Evolutionary conservation across 202 grass and related monocot species (phyloP).

Genomic region (Setaria viridis): DNA sequence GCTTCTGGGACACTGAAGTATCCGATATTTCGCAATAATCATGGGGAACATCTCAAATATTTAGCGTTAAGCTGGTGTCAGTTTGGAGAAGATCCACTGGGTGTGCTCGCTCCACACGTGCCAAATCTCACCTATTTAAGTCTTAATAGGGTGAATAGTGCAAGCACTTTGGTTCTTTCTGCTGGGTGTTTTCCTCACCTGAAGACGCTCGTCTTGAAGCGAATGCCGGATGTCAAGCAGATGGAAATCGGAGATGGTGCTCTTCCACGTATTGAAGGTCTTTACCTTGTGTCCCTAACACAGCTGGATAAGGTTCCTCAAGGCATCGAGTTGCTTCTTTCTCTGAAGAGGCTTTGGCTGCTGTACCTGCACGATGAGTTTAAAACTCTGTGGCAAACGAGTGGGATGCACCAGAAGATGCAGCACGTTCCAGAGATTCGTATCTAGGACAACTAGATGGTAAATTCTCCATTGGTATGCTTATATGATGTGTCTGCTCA

Average conservation of each 20-base stretch:
- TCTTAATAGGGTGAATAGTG: no score
- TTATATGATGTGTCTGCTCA: neutral
- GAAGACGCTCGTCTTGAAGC: constrained; percentile 11
- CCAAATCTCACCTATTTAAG: no score
- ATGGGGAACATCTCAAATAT: neutral
- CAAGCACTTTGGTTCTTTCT: constrained; percentile 24
- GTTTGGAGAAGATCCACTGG: no score
- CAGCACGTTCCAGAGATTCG: constrained; percentile 23
- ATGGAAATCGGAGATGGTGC: constrained; percentile 34
- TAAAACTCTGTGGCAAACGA: neutral
- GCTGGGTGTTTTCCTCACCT: constrained; percentile 40
- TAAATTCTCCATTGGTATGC: neutral
- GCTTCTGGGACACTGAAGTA: neutral
- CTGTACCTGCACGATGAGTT: constrained; percentile 10
- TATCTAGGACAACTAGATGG: neutral
- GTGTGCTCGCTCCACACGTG: no score
- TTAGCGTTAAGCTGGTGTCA: no score
- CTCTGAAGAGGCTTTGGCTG: constrained; percentile 35
- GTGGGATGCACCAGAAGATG: constrained; percentile 21
- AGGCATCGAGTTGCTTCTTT: constrained; percentile 44
- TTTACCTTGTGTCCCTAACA: constrained; percentile 19
- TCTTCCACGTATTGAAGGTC: constrained; percentile 26
- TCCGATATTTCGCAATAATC: neutral
- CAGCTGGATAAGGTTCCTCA: constrained; percentile 33
- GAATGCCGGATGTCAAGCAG: constrained; percentile 33